Evolutionary conservation across 768 basidiomycete species (phyloP).

Genomic region (Boletus rubroflammeus): DNA sequence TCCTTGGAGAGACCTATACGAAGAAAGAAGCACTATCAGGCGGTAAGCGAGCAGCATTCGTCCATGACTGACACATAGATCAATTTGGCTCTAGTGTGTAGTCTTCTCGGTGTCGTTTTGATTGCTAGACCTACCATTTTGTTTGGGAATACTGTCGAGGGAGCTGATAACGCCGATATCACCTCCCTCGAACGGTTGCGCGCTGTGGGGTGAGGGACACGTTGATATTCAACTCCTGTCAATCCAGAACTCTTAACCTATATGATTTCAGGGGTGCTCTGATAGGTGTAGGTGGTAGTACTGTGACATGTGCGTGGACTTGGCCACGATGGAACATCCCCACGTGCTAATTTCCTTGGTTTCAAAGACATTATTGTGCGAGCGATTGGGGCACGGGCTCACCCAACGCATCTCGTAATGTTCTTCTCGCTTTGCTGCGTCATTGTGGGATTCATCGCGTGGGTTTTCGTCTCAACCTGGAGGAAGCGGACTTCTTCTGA

Average conservation of each 20-base stretch:
- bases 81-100: conserved; percentile 20
- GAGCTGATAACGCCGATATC: background rate
- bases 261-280: background rate
- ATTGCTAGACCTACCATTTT: conserved; percentile 35
- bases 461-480: background rate
- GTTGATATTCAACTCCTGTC: background rate
- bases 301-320: background rate
- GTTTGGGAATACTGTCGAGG: background rate
- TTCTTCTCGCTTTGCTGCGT: background rate
- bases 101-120: conserved; percentile 72
- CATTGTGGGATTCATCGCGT: background rate
- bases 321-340: background rate
- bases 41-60: background rate
- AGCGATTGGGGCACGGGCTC: background rate
- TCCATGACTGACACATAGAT: background rate
- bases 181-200: background rate
- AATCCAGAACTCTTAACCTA: background rate
- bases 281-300: background rate
- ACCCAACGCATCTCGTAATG: background rate
- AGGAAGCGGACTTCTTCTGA: background rate
- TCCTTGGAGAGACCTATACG: background rate
- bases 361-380: background rate
- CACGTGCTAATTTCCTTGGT: background rate
- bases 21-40: background rate
- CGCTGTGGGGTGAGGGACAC: background rate